Percentiles rank a stretch among this genome's conserved stretches.
phyloP scores from a whole-genome alignment of 805 yeast genomes.

The Myxozyma neotropica region DNA sequence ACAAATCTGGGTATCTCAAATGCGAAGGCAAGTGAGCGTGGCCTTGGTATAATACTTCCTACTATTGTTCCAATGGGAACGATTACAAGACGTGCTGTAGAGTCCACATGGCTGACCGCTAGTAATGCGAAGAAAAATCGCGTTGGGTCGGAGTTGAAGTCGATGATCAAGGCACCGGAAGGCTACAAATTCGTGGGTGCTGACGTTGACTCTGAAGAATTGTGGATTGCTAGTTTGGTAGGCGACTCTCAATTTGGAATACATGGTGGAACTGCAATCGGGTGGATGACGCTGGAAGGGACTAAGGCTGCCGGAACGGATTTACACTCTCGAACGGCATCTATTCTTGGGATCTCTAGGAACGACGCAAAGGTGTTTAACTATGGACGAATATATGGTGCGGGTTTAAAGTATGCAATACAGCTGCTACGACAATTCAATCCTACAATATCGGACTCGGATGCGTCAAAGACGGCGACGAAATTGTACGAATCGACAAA shows the following conservation, averaged over 20 bases:
- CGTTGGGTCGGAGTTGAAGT: slow-evolving; percentile 91
- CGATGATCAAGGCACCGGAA: slow-evolving; percentile 80
- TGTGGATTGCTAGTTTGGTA: slow-evolving; percentile 95
- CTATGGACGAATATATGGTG: slow-evolving; percentile 97
- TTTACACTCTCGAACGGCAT: slow-evolving; percentile 90
- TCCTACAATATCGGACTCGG: slow-evolving; percentile 63
- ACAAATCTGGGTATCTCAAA: slow-evolving; percentile 30
- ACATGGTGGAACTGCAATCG: slow-evolving; percentile 96
- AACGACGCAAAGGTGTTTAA: slow-evolving; percentile 94
- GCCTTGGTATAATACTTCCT: slow-evolving; percentile 78
- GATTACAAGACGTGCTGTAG: slow-evolving; percentile 93
- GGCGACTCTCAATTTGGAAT: slow-evolving; percentile 88
- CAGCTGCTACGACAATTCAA: slow-evolving; percentile 82
- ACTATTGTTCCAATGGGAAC: slow-evolving; percentile 92
- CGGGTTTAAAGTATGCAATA: slow-evolving; percentile 89
- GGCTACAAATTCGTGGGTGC: slow-evolving; percentile 97
- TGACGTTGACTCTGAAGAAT: slow-evolving; percentile 96
- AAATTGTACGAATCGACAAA: slow-evolving; percentile 79
- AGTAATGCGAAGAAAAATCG: slow-evolving; percentile 85
- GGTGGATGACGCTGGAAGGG: slow-evolving; percentile 99
- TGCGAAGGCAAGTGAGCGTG: slow-evolving; percentile 33
- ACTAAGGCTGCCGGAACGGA: slow-evolving; percentile 90
- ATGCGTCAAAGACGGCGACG: slow-evolving; percentile 67
- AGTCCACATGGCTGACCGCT: slow-evolving; percentile 96
- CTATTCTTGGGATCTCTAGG: slow-evolving; percentile 82